These are phyloP conservation scores for Metschnikowia santaceciliae DNA, from an alignment of 805 yeast genomes.

Conservation along the genomic window DNA sequence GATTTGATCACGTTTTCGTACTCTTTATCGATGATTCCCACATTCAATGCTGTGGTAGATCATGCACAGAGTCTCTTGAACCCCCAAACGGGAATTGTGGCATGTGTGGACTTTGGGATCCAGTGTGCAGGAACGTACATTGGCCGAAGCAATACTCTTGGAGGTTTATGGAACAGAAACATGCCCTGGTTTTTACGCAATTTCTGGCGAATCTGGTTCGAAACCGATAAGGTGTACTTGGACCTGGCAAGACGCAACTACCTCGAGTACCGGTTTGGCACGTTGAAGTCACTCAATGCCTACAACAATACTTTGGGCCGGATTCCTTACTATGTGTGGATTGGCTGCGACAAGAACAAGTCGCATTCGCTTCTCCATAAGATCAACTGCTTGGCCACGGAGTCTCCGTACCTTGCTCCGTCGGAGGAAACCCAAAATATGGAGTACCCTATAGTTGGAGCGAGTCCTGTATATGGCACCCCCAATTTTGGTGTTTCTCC, in stretches of 20 bases:
- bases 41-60: slow-evolving; percentile 75
- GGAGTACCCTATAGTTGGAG: slow-evolving; percentile 16
- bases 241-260: slow-evolving; percentile 81
- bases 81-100: slow-evolving; percentile 54
- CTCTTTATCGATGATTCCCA: slow-evolving; percentile 81
- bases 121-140: slow-evolving; percentile 60
- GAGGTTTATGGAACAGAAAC: slow-evolving; percentile 69
- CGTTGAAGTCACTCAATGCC: slow-evolving; percentile 67
- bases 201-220: slow-evolving; percentile 88
- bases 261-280: slow-evolving; percentile 78
- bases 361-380: slow-evolving; percentile 50
- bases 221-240: slow-evolving; percentile 72
- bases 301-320: slow-evolving; percentile 63
- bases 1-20: slow-evolving; percentile 76
- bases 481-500: too few relatives aligned
- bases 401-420: slow-evolving; percentile 78
- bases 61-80: slow-evolving; percentile 52
- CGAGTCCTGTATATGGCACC: slow-evolving; percentile 20
- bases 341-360: slow-evolving; percentile 51
- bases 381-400: slow-evolving; percentile 71
- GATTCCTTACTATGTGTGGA: slow-evolving; percentile 81
- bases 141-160: slow-evolving; percentile 70
- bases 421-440: slow-evolving; percentile 23
- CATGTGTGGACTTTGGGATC: slow-evolving; percentile 78
- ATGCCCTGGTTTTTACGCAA: slow-evolving; percentile 74